A percentile compares a stretch with the other conserved stretches of the same genome.
phyloP scores from a whole-genome alignment of 352 stramenopile genomes.

The Pythium aristosporum region DNA sequence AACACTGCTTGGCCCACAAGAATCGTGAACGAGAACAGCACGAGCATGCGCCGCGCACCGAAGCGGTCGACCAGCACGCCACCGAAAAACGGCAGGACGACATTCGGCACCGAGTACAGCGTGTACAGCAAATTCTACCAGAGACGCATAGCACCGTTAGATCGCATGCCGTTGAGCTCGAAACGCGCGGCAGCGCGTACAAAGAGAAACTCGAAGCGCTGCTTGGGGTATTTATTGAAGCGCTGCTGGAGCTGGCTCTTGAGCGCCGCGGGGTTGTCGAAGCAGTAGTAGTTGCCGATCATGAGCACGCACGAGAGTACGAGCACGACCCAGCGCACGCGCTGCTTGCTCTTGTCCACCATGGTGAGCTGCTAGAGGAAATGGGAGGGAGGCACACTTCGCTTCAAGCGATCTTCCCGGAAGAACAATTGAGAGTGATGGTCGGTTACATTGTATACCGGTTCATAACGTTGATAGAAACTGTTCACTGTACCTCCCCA shows the following conservation, averaged over 20 bases:
- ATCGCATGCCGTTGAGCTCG: too few species aligned
- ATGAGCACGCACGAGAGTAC: slow-evolving; percentile 86
- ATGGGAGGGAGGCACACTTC: too few species aligned
- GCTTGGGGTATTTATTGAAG: slow-evolving; percentile 70
- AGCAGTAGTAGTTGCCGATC: slow-evolving; percentile 92
- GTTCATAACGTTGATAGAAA: too few species aligned
- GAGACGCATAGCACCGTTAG: too few species aligned
- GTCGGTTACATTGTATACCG: too few species aligned
- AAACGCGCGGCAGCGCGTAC: slow-evolving; percentile 28
- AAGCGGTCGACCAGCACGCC: slow-evolving; percentile 90
- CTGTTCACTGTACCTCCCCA: too few species aligned
- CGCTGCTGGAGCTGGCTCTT: slow-evolving; percentile 87
- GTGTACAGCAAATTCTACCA: slow-evolving; percentile 92
- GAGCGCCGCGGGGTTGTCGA: slow-evolving; percentile 86
- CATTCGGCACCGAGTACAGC: slow-evolving; percentile 92
- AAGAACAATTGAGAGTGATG: too few species aligned
- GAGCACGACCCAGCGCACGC: slow-evolving; percentile 85
- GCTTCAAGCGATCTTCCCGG: too few species aligned
- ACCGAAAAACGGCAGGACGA: slow-evolving; percentile 92
- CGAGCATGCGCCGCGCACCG: slow-evolving; percentile 79
- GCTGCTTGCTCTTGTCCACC: slow-evolving; percentile 72
- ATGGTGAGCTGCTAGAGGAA: background rate
- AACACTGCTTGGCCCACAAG: slow-evolving; percentile 87
- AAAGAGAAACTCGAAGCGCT: slow-evolving; percentile 83
- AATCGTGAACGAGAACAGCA: slow-evolving; percentile 85